Conservation (phyloP, 2,329 filamentous ascomycete species). For the Fusarium tricinctum region DNA sequence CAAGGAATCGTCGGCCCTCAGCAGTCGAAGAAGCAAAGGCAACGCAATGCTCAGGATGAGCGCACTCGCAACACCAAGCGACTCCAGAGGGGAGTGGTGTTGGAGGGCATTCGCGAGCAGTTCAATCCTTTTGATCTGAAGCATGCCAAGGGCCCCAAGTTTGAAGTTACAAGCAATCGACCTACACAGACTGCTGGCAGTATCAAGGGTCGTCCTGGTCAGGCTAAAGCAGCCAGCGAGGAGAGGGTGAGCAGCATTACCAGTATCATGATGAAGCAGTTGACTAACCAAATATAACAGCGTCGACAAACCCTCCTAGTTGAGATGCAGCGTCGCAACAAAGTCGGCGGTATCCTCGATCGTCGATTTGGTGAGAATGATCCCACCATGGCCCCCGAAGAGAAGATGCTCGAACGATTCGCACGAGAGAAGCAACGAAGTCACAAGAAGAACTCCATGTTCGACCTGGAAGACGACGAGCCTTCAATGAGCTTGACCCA, state of each 20-base stretch:
- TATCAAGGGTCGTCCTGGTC: constrained; percentile 81
- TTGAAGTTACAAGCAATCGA: constrained; percentile 81
- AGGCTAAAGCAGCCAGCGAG: constrained; percentile 88
- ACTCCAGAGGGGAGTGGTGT: constrained; percentile 79
- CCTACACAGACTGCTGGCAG: constrained; percentile 68
- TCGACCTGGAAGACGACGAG: constrained; percentile 86
- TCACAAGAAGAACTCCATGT: constrained; percentile 83
- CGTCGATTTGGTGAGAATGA: constrained; percentile 96
- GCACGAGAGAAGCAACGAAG: constrained; percentile 86
- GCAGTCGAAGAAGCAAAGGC: constrained; percentile 95
- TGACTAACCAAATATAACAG: constrained; percentile 56
- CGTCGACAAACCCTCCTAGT: constrained; percentile 86
- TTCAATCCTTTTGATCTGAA: constrained; percentile 99
- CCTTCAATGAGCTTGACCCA: constrained; percentile 82
- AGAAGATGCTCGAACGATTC: constrained; percentile 92
- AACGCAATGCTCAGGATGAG: constrained; percentile 76
- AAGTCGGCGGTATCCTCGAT: constrained; percentile 92
- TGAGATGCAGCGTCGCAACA: constrained; percentile 90
- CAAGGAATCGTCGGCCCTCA: constrained; percentile 92
- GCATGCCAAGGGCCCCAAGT: constrained; percentile 83
- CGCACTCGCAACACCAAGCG: constrained; percentile 78
- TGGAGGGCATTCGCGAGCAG: constrained; percentile 90
- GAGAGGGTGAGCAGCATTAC: constrained; percentile 72
- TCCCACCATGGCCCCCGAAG: constrained; percentile 91
- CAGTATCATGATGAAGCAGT: background rate